A percentile compares a stretch with the other conserved stretches of the same genome.
Conservation (phyloP, 2,329 filamentous ascomycete species). For the Leptographium wingfieldii region DNA sequence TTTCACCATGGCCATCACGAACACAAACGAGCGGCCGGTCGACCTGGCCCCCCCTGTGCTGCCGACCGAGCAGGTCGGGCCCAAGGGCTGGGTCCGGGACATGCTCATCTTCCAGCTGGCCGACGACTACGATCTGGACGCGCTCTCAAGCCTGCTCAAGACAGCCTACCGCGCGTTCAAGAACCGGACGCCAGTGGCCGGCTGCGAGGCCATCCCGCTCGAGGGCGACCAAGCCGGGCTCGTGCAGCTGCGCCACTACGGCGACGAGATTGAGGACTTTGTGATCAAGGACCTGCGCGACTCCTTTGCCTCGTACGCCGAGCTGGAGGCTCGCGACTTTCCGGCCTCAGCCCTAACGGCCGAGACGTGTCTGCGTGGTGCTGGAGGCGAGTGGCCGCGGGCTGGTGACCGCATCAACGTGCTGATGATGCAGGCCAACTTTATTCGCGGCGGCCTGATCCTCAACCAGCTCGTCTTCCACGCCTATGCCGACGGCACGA, state of each 20-base stretch:
- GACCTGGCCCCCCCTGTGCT: not conserved
- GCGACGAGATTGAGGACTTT: slow-evolving; percentile 3
- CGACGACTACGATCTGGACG: not conserved
- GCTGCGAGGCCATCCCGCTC: slow-evolving; percentile 1
- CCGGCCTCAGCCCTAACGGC: not conserved
- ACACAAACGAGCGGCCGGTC: not conserved
- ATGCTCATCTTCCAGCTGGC: slow-evolving; percentile 1
- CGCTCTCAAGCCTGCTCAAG: not conserved
- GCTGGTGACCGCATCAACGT: slow-evolving; percentile 1
- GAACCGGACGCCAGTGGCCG: not conserved
- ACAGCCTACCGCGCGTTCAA: not conserved
- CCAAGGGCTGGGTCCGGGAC: slow-evolving; percentile 2
- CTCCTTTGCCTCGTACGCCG: not conserved
- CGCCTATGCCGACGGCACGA: slow-evolving; percentile 1
- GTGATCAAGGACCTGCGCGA: not conserved
- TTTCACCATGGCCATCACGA: not conserved
- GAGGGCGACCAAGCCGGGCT: not conserved
- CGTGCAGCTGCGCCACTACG: not conserved
- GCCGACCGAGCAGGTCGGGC: slow-evolving; percentile 1
- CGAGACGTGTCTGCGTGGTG: not conserved
- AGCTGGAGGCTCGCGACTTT: not conserved
- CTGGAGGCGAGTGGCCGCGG: not conserved
- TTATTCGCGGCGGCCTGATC: not conserved
- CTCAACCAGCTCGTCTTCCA: not conserved
- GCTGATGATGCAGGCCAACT: slow-evolving; percentile 2